These are phyloP conservation scores for Aspergillus hiratsukae DNA, from an alignment of 2,329 filamentous ascomycete genomes.

Conservation along the genomic window DNA sequence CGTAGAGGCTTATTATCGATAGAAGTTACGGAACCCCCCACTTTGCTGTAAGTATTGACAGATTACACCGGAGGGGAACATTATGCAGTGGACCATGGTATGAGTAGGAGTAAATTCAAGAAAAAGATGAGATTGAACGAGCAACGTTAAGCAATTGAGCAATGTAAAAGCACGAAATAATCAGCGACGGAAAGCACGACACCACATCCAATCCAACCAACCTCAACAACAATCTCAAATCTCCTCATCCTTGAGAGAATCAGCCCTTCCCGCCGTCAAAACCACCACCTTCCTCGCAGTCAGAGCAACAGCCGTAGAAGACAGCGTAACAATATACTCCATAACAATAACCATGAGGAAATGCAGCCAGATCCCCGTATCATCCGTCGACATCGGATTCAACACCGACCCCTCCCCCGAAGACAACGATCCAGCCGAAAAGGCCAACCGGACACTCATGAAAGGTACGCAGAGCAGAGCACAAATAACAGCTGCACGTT, in stretches of 20 bases:
- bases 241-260: slow-evolving; percentile 7
- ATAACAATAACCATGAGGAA: slow-evolving; percentile 16
- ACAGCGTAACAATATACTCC: slow-evolving; percentile 13
- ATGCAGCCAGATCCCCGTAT: slow-evolving; percentile 12
- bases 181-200: too few relatives aligned
- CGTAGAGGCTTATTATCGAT: too few relatives aligned
- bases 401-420: slow-evolving; percentile 11
- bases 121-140: too few relatives aligned
- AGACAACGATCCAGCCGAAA: slow-evolving; percentile 11
- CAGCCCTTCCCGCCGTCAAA: slow-evolving; percentile 6
- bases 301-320: slow-evolving; percentile 10
- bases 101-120: too few relatives aligned
- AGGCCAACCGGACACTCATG: slow-evolving; percentile 11
- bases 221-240: slow-evolving; percentile 3
- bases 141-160: too few relatives aligned
- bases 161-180: too few relatives aligned
- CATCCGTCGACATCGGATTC: slow-evolving; percentile 6
- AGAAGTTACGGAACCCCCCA: too few relatives aligned
- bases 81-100: too few relatives aligned
- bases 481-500: slow-evolving; percentile 10
- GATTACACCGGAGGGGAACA: too few relatives aligned
- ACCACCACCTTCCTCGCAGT: slow-evolving; percentile 10
- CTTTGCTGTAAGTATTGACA: too few relatives aligned
- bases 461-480: slow-evolving; percentile 11
- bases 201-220: neutral